These are phyloP conservation scores for Geranomyces variabilis DNA, from an alignment of 192 early-diverging fungal genomes.

Conservation along the genomic window DNA sequence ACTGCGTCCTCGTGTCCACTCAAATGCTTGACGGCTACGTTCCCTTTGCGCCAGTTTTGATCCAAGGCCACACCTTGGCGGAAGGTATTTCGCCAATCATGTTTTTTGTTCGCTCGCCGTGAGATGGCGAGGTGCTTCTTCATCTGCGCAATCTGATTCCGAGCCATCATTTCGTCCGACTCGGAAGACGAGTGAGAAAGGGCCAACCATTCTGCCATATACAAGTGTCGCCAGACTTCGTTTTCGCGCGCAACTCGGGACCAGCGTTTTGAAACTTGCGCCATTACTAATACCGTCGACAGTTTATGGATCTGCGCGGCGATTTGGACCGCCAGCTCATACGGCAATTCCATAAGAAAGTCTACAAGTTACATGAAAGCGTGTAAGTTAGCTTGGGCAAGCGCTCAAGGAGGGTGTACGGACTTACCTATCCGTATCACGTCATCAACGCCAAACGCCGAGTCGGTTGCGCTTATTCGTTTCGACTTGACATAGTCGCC, in stretches of 20 bases:
- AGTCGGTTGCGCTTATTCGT: slow-evolving; percentile 54
- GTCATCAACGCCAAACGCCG: slow-evolving; percentile 50
- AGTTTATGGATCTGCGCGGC: slow-evolving; percentile 16
- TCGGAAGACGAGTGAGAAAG: neutral
- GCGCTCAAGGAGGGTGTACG: neutral
- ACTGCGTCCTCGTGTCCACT: slow-evolving; percentile 58
- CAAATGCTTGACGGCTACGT: slow-evolving; percentile 32
- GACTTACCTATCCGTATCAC: slow-evolving; percentile 4
- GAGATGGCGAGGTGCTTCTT: neutral
- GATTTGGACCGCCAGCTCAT: slow-evolving; percentile 52
- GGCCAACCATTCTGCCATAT: slow-evolving; percentile 26
- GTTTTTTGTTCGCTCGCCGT: neutral
- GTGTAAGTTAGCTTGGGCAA: neutral
- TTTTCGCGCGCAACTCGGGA: slow-evolving; percentile 38
- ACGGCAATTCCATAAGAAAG: slow-evolving; percentile 43
- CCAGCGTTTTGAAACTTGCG: slow-evolving; percentile 47
- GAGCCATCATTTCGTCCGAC: neutral
- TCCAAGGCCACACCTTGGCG: slow-evolving; percentile 39
- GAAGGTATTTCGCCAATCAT: slow-evolving; percentile 46
- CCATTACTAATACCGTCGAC: slow-evolving; percentile 19
- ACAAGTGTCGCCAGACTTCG: slow-evolving; percentile 48
- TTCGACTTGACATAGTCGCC: neutral
- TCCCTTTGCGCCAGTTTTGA: slow-evolving; percentile 51
- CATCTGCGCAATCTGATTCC: neutral
- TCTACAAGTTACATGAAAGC: slow-evolving; percentile 25